Percentiles rank a stretch among this genome's conserved stretches.
Conservation (phyloP, 2,329 filamentous ascomycete genomes). For the Thelonectria olida region DNA sequence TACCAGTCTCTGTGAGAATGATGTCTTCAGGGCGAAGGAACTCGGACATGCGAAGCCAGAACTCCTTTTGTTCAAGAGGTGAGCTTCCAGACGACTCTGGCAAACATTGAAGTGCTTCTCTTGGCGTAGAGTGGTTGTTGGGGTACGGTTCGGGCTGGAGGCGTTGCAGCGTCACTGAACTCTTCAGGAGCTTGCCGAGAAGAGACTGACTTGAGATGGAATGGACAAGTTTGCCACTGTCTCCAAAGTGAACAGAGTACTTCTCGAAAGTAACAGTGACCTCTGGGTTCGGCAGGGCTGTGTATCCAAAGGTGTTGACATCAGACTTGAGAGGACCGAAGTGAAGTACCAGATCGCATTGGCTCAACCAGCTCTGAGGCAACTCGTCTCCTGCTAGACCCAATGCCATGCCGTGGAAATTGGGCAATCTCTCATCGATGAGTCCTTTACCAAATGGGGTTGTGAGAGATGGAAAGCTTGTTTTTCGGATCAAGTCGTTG, state of each 20-base stretch:
- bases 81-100: not conserved
- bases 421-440: slow-evolving; percentile 56
- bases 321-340: slow-evolving; percentile 25
- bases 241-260: not conserved
- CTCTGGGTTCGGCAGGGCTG: not conserved
- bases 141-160: not conserved
- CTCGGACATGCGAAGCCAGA: slow-evolving; percentile 4
- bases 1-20: slow-evolving; percentile 13
- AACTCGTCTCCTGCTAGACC: not conserved
- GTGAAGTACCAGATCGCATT: slow-evolving; percentile 16
- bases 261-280: not conserved
- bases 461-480: slow-evolving; percentile 57
- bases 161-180: not conserved
- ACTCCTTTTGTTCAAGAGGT: slow-evolving; percentile 1
- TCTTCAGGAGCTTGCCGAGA: not conserved
- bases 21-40: slow-evolving; percentile 2
- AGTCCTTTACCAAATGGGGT: slow-evolving; percentile 60
- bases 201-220: not conserved
- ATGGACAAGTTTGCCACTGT: not conserved
- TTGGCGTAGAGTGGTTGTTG: not conserved
- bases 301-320: slow-evolving; percentile 24
- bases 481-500: slow-evolving; percentile 52
- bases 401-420: slow-evolving; percentile 58
- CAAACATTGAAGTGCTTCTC: not conserved
- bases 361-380: not conserved